Percentiles rank a stretch among this genome's conserved stretches.
phyloP scores from a whole-genome alignment of 2,329 filamentous ascomycete genomes.

The Apiospora pterosperma region DNA sequence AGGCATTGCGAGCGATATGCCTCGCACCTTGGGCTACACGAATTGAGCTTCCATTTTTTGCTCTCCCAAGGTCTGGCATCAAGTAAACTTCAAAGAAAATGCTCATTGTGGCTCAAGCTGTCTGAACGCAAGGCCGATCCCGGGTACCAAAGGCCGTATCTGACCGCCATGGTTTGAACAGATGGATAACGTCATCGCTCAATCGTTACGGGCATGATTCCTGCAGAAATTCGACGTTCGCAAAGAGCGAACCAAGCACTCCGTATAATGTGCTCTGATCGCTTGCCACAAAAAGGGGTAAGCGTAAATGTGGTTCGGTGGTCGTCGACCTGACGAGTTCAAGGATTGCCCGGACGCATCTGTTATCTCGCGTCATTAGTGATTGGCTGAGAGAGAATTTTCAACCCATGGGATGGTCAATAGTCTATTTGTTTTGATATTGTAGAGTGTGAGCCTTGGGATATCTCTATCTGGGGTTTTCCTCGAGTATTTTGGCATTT shows the following conservation, averaged over 20 bases:
- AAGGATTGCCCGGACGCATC: background rate
- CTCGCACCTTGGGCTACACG: too few relatives aligned
- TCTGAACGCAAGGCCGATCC: background rate
- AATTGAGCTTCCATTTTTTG: background rate
- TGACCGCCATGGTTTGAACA: background rate
- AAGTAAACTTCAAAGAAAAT: background rate
- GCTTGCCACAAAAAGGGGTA: background rate
- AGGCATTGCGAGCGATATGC: background rate
- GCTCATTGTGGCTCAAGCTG: background rate
- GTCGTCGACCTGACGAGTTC: background rate
- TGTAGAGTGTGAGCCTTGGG: background rate
- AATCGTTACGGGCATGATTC: background rate
- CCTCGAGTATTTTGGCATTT: background rate
- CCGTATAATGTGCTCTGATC: background rate
- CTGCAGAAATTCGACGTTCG: background rate
- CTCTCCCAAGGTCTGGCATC: background rate
- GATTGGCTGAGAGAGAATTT: background rate
- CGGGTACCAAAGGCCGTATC: background rate
- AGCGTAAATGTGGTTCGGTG: background rate
- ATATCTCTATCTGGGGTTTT: background rate
- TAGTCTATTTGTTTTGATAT: background rate
- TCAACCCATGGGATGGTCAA: background rate
- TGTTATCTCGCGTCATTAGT: background rate
- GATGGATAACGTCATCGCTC: background rate
- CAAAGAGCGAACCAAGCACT: background rate